Evolutionary conservation across 2,329 filamentous ascomycete genomes (phyloP), one percentile per base, ranked within the genome.

Genomic region (Sporothrix schenckii): DNA sequence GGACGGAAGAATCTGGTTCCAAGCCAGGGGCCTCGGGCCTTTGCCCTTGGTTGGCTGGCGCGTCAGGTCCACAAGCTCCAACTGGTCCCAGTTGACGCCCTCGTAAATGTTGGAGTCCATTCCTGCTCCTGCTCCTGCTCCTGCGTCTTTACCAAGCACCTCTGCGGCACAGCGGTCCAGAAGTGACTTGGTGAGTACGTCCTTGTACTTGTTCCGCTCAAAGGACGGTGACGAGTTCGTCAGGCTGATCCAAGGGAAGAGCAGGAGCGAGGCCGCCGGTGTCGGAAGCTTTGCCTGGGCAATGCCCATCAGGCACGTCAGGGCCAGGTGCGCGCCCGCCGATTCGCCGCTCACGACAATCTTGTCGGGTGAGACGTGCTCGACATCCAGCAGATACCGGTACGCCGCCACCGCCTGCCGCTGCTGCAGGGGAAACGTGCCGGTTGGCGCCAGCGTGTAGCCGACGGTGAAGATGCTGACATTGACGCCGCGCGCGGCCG

Each of bases 121-220:
- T 14, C 10, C 50, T 19, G 19, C 41, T 13, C 21, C 39, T 6
- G 30, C 19, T 3, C 19, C 24, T 30, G 13, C 24, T 13, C 21
- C 60, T 9, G n/a, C 24, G 56, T 4, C 14, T 1, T 7, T 44
- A 44, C 56, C 56, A 34, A 61, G 34, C 19, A 61, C 56, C 39
- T 61, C 56, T 11, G 11, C 13, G 16, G 56, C 56, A 14, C 56
- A 61, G 34, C 60, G 60, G 16, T 65, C 60, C 9, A 65, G 60
- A 21, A 44, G 56, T 14, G 41, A 49, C 44, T 65, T 65, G 21
- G 21, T 49, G 6, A 65, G 41, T 24, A 65, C 60, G 24, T 65
- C 60, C 60, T 65, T 65, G 60, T 65, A 4, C 60, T 49, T 65
- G 60, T 65, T 65, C n/a, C 60, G 21, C 21, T 47, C 60, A 49